Conservation (phyloP, 495 filamentous ascomycete genomes). For the Paragyromitra xinjiangensis region DNA sequence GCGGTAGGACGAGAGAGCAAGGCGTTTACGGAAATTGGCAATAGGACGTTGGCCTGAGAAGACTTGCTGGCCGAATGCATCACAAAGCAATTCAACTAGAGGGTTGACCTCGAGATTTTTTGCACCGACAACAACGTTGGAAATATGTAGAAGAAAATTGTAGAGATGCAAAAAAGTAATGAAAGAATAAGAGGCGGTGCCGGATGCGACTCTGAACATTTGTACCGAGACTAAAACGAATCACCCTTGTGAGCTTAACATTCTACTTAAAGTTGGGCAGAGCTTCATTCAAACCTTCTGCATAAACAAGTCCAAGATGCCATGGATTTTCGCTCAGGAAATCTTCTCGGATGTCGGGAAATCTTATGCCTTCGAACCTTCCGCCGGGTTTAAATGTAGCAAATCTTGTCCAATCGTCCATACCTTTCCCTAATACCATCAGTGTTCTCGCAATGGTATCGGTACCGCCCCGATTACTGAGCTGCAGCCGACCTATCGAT, state of each 20-base stretch:
- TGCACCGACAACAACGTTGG: conserved; percentile 11
- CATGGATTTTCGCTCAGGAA: conserved; percentile 44
- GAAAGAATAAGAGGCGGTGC: conserved; percentile 35
- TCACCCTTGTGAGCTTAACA: not conserved
- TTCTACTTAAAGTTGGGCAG: not conserved
- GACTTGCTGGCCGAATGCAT: conserved; percentile 41
- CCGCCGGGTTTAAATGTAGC: conserved; percentile 27
- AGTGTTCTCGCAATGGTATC: conserved; percentile 23
- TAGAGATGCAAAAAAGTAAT: conserved; percentile 45
- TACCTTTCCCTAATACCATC: conserved; percentile 9
- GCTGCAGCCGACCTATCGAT: conserved; percentile 19
- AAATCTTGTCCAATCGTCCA: conserved; percentile 38
- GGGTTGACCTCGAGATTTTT: conserved; percentile 28
- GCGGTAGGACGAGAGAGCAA: conserved; percentile 31
- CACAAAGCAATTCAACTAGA: conserved; percentile 34
- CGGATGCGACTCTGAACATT: conserved; percentile 41
- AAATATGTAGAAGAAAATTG: conserved; percentile 42
- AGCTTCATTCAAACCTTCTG: conserved; percentile 18
- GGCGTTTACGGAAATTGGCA: conserved; percentile 35
- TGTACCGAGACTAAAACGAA: conserved; percentile 34
- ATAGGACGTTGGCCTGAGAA: conserved; percentile 36
- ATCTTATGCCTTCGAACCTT: conserved; percentile 24
- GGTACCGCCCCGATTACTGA: conserved; percentile 29
- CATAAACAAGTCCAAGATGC: conserved; percentile 45
- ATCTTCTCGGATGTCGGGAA: conserved; percentile 34